Evolutionary conservation across 257 asterid species (phyloP).

Genomic region (Nicotiana tabacum): DNA sequence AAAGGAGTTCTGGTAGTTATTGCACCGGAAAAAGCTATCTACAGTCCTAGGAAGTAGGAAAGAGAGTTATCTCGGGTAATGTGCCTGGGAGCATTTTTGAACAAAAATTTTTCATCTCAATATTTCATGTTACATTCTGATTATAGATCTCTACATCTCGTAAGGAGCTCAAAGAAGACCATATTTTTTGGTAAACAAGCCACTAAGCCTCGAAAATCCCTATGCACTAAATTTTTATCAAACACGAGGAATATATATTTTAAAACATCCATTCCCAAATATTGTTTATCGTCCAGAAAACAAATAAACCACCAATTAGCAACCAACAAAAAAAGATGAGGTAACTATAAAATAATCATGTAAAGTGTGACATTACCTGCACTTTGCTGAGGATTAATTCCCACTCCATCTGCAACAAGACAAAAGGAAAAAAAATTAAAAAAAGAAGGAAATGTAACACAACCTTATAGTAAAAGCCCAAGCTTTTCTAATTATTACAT

Average conservation of each 20-base stretch:
- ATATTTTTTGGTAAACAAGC: not conserved
- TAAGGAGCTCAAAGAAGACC: not conserved
- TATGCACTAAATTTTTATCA: not conserved
- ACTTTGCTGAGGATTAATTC: slow-evolving; percentile 96
- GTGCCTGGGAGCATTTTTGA: too few relatives aligned
- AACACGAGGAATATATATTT: not conserved
- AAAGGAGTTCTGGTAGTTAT: too few relatives aligned
- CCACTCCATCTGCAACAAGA: slow-evolving; percentile 72
- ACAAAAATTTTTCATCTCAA: too few relatives aligned
- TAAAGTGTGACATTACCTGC: slow-evolving; percentile 57
- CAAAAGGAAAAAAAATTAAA: not conserved
- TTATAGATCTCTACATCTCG: not conserved
- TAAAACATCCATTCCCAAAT: not conserved
- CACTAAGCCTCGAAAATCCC: not conserved
- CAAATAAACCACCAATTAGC: not conserved
- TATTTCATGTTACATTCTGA: too few relatives aligned
- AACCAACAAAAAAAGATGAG: not conserved
- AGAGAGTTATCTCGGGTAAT: too few relatives aligned
- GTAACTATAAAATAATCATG: not conserved
- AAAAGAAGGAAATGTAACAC: not conserved
- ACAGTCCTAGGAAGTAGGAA: too few relatives aligned
- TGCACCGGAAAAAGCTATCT: too few relatives aligned
- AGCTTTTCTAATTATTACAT: not conserved
- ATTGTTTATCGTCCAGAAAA: not conserved
- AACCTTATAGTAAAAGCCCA: not conserved